Percentiles rank a stretch among this genome's conserved stretches.
Conservation (phyloP, 331 rosid genomes). For the Dryas integrifolia region DNA sequence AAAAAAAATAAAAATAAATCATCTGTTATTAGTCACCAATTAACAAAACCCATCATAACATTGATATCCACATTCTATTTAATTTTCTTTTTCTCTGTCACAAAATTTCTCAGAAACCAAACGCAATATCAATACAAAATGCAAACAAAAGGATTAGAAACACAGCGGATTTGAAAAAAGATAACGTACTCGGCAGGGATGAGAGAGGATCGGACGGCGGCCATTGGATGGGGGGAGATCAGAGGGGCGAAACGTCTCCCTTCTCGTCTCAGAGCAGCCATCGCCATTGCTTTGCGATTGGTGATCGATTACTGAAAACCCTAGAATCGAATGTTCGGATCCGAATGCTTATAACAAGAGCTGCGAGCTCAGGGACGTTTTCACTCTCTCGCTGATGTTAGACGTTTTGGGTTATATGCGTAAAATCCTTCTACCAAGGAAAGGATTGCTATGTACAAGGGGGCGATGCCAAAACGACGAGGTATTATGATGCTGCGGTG, state of each 20-base stretch:
- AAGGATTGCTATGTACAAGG: background rate
- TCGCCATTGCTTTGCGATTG: slow-evolving; percentile 56
- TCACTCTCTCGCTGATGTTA: background rate
- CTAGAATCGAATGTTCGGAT: slow-evolving; percentile 29
- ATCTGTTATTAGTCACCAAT: background rate
- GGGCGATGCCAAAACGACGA: too few species aligned
- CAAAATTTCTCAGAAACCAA: slow-evolving; percentile 22
- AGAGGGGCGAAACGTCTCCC: slow-evolving; percentile 79
- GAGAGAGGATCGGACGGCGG: slow-evolving; percentile 61
- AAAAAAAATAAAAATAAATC: background rate
- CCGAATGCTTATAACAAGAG: background rate
- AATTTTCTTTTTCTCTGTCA: background rate
- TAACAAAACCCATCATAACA: background rate
- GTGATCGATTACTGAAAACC: slow-evolving; percentile 42
- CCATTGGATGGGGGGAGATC: slow-evolving; percentile 52
- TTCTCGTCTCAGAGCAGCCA: slow-evolving; percentile 88
- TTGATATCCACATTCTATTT: background rate
- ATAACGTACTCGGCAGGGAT: slow-evolving; percentile 52
- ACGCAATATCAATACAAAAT: background rate
- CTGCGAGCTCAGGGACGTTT: slow-evolving; percentile 12
- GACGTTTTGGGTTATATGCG: background rate
- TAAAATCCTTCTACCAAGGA: background rate
- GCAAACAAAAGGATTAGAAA: background rate
- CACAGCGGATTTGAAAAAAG: background rate
- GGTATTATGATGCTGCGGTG: too few species aligned